These are phyloP conservation scores for Elaeagnus macrophylla DNA, from an alignment of 306 rosid species.

Conservation along the genomic window DNA sequence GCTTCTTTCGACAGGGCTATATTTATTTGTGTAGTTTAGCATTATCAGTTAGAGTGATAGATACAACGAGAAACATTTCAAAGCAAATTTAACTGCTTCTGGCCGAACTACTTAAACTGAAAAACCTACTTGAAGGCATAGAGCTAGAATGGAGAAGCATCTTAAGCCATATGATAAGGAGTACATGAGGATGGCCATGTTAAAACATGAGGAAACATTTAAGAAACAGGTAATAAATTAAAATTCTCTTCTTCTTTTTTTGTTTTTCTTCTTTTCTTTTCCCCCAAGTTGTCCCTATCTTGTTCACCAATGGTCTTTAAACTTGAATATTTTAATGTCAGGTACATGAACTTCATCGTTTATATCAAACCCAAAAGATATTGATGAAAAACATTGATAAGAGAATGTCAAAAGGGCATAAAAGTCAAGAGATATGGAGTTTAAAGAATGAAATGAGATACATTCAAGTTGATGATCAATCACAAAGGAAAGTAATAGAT, in stretches of 20 bases:
- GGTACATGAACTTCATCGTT: slow-evolving; percentile 84
- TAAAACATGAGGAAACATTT: slow-evolving; percentile 72
- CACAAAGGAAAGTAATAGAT: slow-evolving; percentile 38
- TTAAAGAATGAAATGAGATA: slow-evolving; percentile 34
- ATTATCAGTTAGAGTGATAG: no score
- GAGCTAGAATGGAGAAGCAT: slow-evolving; percentile 60
- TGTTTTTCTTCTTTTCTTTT: background rate
- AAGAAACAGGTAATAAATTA: slow-evolving; percentile 57
- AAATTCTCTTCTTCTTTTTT: background rate
- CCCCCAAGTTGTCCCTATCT: background rate
- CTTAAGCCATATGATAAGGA: slow-evolving; percentile 56
- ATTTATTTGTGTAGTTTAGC: no score
- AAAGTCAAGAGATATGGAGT: slow-evolving; percentile 35
- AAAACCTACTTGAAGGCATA: background rate
- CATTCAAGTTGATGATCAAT: slow-evolving; percentile 25
- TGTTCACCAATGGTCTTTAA: background rate
- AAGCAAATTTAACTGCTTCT: background rate
- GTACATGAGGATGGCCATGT: slow-evolving; percentile 64
- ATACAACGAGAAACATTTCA: background rate
- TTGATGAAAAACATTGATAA: slow-evolving; percentile 53
- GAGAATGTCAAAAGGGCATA: slow-evolving; percentile 28
- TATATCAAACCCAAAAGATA: slow-evolving; percentile 70
- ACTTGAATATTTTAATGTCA: slow-evolving; percentile 16
- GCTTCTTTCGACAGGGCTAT: no score
- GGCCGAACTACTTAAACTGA: background rate